phyloP scores from a whole-genome alignment of 345 rosid species.

The Firmiana major region DNA sequence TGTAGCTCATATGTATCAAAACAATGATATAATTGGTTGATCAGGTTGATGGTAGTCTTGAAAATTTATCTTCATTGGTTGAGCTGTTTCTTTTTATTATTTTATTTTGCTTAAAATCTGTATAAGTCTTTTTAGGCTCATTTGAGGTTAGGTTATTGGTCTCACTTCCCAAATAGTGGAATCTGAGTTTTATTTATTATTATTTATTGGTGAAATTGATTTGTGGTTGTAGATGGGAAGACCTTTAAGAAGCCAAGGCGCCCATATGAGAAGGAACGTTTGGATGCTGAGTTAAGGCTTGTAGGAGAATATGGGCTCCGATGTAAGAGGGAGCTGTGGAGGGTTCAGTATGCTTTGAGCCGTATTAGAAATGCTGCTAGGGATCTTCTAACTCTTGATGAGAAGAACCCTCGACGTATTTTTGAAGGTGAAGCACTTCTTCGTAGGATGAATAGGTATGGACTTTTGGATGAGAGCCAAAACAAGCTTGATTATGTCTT shows the following conservation, averaged over 20 bases:
- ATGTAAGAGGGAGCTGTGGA: conserved; percentile 59
- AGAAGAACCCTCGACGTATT: conserved; percentile 54
- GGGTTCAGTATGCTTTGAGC: conserved; percentile 56
- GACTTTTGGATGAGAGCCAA: conserved; percentile 47
- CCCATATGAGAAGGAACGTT: conserved; percentile 53
- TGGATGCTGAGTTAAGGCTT: conserved; percentile 55
- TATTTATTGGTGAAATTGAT: background rate
- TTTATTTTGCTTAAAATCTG: background rate
- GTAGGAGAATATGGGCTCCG: conserved; percentile 66
- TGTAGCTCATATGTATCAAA: background rate
- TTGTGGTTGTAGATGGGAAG: conserved; percentile 30
- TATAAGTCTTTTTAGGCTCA: background rate
- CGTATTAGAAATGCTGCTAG: conserved; percentile 59
- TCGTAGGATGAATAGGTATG: conserved; percentile 46
- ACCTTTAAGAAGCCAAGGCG: conserved; percentile 46
- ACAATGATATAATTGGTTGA: background rate
- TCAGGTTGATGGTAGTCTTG: background rate
- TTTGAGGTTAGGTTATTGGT: background rate
- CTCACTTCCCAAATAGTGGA: background rate
- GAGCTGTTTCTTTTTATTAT: background rate
- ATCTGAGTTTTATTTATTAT: background rate
- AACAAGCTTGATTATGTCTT: conserved; percentile 63
- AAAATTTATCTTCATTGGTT: background rate
- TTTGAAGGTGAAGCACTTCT: conserved; percentile 66
- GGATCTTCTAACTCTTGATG: conserved; percentile 57